A percentile compares a stretch with the other conserved stretches of the same genome.
phyloP scores from a whole-genome alignment of 495 filamentous ascomycete species.

The Xylaria nigripes region DNA sequence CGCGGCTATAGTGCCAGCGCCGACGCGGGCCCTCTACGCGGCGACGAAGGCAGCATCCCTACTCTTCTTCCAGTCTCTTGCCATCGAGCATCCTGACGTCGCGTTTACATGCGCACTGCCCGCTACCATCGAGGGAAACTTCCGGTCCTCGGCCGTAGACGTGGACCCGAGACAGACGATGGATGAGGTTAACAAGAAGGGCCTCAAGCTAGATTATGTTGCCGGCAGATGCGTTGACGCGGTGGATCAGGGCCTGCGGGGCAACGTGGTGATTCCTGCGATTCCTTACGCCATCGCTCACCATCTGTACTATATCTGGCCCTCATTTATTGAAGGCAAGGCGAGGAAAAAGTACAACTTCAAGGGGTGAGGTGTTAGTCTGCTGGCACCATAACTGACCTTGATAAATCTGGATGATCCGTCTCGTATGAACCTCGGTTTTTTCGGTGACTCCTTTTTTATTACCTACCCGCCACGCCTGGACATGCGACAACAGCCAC shows the following conservation, averaged over 20 bases:
- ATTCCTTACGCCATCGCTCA: slow-evolving; percentile 25
- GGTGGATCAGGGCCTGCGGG: slow-evolving; percentile 17
- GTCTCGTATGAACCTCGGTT: no score
- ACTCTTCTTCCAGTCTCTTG: slow-evolving; percentile 24
- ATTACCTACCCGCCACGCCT: no score
- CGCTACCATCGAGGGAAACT: slow-evolving; percentile 25
- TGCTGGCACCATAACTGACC: neutral
- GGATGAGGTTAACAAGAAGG: slow-evolving; percentile 15
- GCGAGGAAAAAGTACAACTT: slow-evolving; percentile 28
- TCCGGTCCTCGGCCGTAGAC: slow-evolving; percentile 26
- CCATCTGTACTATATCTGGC: slow-evolving; percentile 25
- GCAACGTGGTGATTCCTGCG: slow-evolving; percentile 23
- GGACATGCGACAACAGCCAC: no score
- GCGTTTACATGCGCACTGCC: slow-evolving; percentile 22
- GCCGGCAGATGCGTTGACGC: slow-evolving; percentile 18
- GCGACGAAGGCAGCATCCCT: slow-evolving; percentile 26
- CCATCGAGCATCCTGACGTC: slow-evolving; percentile 25
- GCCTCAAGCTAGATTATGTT: slow-evolving; percentile 23
- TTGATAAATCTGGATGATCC: no score
- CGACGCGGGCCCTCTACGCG: slow-evolving; percentile 25
- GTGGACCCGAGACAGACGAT: slow-evolving; percentile 5
- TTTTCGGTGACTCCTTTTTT: no score
- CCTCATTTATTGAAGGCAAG: slow-evolving; percentile 20
- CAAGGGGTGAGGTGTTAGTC: neutral
- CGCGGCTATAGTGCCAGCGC: slow-evolving; percentile 25